Percentiles rank a stretch among this genome's conserved stretches.
Evolutionary conservation across 1,284 basidiomycete species (phyloP).

Genomic region (Tylopilus sp.): DNA sequence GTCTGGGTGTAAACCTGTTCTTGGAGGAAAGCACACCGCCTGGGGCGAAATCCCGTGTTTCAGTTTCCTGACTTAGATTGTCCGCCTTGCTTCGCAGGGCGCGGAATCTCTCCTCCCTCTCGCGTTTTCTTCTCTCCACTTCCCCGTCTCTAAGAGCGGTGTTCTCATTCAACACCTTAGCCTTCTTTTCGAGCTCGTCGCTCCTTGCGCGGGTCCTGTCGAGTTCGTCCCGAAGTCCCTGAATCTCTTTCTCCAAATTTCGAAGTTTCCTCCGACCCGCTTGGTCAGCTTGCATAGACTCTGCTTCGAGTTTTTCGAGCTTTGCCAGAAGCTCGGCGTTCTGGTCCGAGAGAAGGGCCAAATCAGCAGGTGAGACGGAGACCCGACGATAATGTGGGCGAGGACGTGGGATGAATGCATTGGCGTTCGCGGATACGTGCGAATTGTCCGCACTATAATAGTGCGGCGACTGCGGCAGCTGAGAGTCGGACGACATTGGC

Average conservation of each 20-base stretch:
- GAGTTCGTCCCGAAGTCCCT: conserved; percentile 62
- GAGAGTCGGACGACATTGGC: conserved; percentile 29
- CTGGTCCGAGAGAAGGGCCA: conserved; percentile 69
- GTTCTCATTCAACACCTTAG: conserved; percentile 39
- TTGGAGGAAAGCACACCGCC: conserved; percentile 38
- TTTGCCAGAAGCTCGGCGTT: conserved; percentile 74
- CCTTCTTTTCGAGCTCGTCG: conserved; percentile 63
- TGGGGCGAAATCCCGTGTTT: conserved; percentile 61
- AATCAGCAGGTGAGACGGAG: conserved; percentile 63
- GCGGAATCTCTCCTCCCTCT: conserved; percentile 51
- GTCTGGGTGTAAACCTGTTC: conserved; percentile 19
- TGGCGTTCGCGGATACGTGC: conserved; percentile 13
- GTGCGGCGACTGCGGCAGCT: conserved; percentile 36
- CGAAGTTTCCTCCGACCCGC: conserved; percentile 64
- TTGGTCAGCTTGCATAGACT: conserved; percentile 61
- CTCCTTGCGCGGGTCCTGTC: conserved; percentile 65
- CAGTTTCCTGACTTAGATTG: conserved; percentile 25
- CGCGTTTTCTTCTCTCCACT: conserved; percentile 47
- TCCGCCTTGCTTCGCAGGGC: conserved; percentile 41
- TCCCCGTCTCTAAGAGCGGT: conserved; percentile 44
- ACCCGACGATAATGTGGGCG: conserved; percentile 48
- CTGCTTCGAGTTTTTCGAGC: conserved; percentile 67
- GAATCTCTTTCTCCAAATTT: conserved; percentile 73
- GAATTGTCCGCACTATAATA: conserved; percentile 29
- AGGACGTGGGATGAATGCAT: conserved; percentile 22